Evolutionary conservation across 176 grass and related monocot genomes (phyloP).

Genomic region (Oryza coarctata): DNA sequence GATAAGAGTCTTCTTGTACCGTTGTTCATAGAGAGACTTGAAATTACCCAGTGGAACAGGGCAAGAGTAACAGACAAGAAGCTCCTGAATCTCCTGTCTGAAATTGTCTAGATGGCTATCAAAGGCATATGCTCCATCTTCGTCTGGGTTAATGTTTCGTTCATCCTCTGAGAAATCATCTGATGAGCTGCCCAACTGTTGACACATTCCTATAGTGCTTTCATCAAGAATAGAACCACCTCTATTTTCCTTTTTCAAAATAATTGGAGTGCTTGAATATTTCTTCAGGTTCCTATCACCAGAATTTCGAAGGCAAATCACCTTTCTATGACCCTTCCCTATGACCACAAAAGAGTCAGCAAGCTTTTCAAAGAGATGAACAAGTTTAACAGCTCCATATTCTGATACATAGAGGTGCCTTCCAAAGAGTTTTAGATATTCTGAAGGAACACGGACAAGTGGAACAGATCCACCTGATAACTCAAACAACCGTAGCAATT

Average conservation of each 20-base stretch:
- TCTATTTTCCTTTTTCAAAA: conserved; percentile 70
- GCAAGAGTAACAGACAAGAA: conserved; percentile 82
- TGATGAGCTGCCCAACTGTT: conserved; percentile 62
- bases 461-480: conserved; percentile 70
- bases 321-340: conserved; percentile 76
- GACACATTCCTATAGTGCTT: conserved; percentile 25
- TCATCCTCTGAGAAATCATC: conserved; percentile 82
- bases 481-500: conserved; percentile 61
- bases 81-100: conserved; percentile 77
- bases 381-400: conserved; percentile 62
- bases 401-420: conserved; percentile 70
- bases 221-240: conserved; percentile 40
- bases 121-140: conserved; percentile 46
- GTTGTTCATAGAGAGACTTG: conserved; percentile 62
- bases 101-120: conserved; percentile 54
- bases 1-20: conserved; percentile 81
- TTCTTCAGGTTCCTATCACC: conserved; percentile 62
- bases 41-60: conserved; percentile 63
- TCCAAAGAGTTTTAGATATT: conserved; percentile 73
- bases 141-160: conserved; percentile 42
- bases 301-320: conserved; percentile 71
- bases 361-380: conserved; percentile 72
- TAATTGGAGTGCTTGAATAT: conserved; percentile 52
- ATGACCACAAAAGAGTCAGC: conserved; percentile 71
- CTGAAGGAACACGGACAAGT: conserved; percentile 68